Evolutionary conservation across 441 rosid species (phyloP).

Genomic region (Kokia cookei): DNA sequence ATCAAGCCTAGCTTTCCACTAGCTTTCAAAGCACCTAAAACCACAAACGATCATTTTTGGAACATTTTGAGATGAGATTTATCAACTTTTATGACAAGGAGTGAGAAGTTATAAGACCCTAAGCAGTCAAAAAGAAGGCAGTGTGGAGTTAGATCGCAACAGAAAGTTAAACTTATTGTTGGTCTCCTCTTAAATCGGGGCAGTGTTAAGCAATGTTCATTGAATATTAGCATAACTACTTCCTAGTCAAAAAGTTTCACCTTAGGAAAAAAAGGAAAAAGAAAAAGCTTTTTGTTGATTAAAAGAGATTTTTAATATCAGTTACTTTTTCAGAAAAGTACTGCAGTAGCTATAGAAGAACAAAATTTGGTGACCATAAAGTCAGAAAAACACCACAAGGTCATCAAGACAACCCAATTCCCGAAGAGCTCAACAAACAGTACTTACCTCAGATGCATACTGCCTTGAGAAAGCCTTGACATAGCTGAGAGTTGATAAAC

Average conservation of each 20-base stretch:
- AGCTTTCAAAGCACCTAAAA: neutral
- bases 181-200: neutral
- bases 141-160: neutral
- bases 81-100: neutral
- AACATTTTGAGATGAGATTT: neutral
- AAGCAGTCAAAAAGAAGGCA: neutral
- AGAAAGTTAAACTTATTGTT: neutral
- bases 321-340: neutral
- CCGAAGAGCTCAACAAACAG: neutral
- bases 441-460: conserved; percentile 87
- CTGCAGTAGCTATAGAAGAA: neutral
- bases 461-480: conserved; percentile 90
- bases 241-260: neutral
- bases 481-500: conserved; percentile 86
- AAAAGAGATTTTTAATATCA: neutral
- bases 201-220: neutral
- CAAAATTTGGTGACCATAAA: neutral
- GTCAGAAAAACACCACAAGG: neutral
- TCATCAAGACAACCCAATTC: neutral
- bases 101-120: neutral
- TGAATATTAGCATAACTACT: neutral
- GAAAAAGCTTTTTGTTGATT: neutral
- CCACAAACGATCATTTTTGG: neutral
- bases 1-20: neutral
- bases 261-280: neutral